These are phyloP conservation scores for Kodamaea kaohsiungensis DNA, from an alignment of 805 yeast genomes.

Conservation along the genomic window DNA sequence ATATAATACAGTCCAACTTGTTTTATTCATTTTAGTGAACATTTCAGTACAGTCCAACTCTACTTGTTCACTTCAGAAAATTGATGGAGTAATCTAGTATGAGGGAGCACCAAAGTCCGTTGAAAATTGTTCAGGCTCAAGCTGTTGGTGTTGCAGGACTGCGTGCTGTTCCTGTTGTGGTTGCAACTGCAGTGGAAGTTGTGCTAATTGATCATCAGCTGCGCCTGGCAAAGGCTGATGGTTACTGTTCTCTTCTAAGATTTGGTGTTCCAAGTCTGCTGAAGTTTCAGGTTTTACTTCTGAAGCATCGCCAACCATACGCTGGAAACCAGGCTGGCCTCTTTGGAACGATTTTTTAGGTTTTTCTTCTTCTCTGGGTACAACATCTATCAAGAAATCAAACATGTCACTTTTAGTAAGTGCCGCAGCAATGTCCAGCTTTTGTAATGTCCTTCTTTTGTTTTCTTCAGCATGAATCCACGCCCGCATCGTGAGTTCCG, in stretches of 20 bases:
- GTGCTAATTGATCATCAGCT: neutral
- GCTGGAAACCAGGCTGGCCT: slow-evolving; percentile 4
- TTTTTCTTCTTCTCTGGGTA: slow-evolving; percentile 83
- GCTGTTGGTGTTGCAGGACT: neutral
- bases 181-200: slow-evolving; percentile 1
- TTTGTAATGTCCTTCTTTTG: slow-evolving; percentile 91
- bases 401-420: slow-evolving; percentile 94
- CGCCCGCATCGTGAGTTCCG: slow-evolving; percentile 97
- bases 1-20: neutral
- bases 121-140: neutral
- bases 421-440: slow-evolving; percentile 94
- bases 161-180: slow-evolving; percentile 3
- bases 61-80: neutral
- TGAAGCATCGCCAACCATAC: slow-evolving; percentile 1
- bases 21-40: neutral
- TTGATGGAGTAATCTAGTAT: neutral
- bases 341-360: slow-evolving; percentile 36
- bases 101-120: neutral
- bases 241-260: slow-evolving; percentile 1
- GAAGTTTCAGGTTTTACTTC: neutral
- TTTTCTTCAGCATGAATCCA: slow-evolving; percentile 99
- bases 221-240: neutral
- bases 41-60: too few relatives aligned
- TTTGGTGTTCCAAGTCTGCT: neutral
- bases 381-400: slow-evolving; percentile 94